A percentile compares a stretch with the other conserved stretches of the same genome.
phyloP scores from a whole-genome alignment of 73 alveolate species.

The Paramecium pentaurelia region DNA sequence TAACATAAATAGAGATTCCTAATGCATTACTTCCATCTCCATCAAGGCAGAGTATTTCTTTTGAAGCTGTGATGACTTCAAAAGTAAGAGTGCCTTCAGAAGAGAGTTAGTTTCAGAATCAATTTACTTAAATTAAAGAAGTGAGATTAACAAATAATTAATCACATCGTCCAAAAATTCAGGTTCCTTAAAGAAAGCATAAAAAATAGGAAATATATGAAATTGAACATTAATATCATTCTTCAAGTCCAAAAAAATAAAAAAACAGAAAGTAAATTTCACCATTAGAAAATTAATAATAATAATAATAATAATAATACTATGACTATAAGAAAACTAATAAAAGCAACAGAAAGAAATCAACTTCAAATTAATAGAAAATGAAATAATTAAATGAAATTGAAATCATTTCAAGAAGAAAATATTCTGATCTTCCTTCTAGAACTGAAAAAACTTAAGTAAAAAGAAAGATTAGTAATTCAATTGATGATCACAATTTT shows the following conservation, averaged over 20 bases:
- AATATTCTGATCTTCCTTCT: background rate
- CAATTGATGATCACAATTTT: background rate
- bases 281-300: background rate
- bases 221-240: background rate
- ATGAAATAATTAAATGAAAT: background rate
- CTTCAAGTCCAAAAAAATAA: background rate
- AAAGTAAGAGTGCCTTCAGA: constrained; percentile 5
- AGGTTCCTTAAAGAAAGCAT: background rate
- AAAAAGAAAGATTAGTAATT: background rate
- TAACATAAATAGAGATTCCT: background rate
- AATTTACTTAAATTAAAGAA: background rate
- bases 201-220: background rate
- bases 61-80: background rate
- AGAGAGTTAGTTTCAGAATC: background rate
- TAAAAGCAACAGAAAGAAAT: background rate
- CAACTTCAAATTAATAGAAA: background rate
- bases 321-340: background rate
- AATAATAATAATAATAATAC: background rate
- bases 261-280: background rate
- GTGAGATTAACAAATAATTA: background rate
- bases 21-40: background rate
- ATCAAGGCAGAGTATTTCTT: background rate
- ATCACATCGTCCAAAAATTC: background rate
- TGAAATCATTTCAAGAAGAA: background rate
- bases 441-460: background rate